Evolutionary conservation across 805 yeast species (phyloP), one percentile per base, ranked within the genome.

Genomic region (Hanseniaspora pseudoguilliermondii): DNA sequence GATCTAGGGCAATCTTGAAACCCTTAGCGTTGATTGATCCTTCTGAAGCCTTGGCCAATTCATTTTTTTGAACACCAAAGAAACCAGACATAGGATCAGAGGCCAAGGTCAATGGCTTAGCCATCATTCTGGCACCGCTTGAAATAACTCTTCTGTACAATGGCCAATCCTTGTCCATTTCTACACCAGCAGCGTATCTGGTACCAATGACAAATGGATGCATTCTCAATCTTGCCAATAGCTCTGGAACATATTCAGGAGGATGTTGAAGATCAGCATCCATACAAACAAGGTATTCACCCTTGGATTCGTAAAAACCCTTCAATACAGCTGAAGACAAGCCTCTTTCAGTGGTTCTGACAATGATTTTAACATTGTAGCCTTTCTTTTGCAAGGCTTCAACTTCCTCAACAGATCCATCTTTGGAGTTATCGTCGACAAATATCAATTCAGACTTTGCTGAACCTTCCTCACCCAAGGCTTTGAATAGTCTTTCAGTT

Each of bases 191-290:
- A n/a, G 79, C 79, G 57, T 75, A 75, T 64, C 80, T 70, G 38
- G 80, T 75, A 57, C 80, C 80, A 52, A 75, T 65, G 23, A 70
- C 78, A 55, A 75, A 75, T 29, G 79, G 73, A 58, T 70, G 71
- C 7, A 63, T 63, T 62, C 68, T 70, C 59, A 76, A 62, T 9
- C 71, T 64, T 51, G 71, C 69, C 47, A 76, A 66, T 57, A 76
- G 63, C 34, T 67, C 70, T 51, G 79, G 79, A 10, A 75, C 78
- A 56, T 71, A 67, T 62, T 76, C 80, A 35, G 80, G 80, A 46
- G 79, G 80, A 61, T 76, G 79, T 64, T 75, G 78, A 55, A 75
- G 67, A 63, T 75, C 80, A 25, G 80, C 80, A 63, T 75, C 80
- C 79, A 75, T 75, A 61, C 80, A 75, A 42, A 75, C 67, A 56